Evolutionary conservation across 2,329 filamentous ascomycete species (phyloP).

Genomic region (Aspergillus sp.): DNA sequence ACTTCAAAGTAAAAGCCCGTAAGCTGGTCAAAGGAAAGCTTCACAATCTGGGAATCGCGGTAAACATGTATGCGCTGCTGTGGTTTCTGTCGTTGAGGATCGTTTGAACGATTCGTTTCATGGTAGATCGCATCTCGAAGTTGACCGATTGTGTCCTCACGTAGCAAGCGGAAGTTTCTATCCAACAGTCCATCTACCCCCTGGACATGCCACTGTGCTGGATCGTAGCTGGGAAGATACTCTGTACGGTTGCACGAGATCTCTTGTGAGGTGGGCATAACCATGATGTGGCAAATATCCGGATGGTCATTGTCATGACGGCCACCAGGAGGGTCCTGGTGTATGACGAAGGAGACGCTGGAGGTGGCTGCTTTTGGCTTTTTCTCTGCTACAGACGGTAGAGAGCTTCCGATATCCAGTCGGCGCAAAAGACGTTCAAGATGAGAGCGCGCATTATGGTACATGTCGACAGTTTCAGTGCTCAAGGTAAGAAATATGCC

Average conservation of each 20-base stretch:
- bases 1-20: constrained; percentile 15
- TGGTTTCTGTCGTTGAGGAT: not conserved
- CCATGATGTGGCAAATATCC: constrained; percentile 25
- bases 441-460: constrained; percentile 10
- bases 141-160: constrained; percentile 28
- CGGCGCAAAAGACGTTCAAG: constrained; percentile 13
- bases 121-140: constrained; percentile 24
- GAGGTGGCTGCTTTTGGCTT: not conserved
- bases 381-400: constrained; percentile 1
- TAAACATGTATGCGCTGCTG: constrained; percentile 11
- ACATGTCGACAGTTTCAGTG: not conserved
- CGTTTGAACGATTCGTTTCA: constrained; percentile 4
- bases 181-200: constrained; percentile 25
- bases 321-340: constrained; percentile 16
- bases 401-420: constrained; percentile 13
- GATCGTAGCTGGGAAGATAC: constrained; percentile 27
- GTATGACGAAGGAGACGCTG: constrained; percentile 7
- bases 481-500: too few relatives aligned
- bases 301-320: constrained; percentile 32
- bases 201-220: constrained; percentile 18
- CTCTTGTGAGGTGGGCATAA: constrained; percentile 31
- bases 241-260: constrained; percentile 20
- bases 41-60: constrained; percentile 1
- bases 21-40: constrained; percentile 12
- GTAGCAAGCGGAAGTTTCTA: constrained; percentile 29